Evolutionary conservation across 1,139 yeast species (phyloP), one percentile per base, ranked within the genome.

Genomic region (Yamadazyma diddensiae): DNA sequence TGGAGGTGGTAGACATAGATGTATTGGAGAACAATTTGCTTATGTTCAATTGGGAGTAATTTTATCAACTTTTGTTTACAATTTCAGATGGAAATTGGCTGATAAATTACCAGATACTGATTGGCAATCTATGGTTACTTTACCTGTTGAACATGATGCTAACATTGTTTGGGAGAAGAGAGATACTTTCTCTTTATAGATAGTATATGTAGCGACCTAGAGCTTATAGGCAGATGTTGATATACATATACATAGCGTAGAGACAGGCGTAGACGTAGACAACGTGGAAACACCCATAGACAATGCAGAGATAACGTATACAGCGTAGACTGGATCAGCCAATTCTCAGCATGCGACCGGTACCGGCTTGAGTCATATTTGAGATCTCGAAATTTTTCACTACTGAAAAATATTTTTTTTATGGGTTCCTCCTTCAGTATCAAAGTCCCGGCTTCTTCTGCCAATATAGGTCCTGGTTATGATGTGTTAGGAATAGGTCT

Each of bases 1-100:
- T 54, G 98, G 98, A 49, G 98, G 97, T 61, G 99, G 99, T 47
- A 85, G 99, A 73, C 99, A 92, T 61, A 83, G 98, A 68, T 92
- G 99, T 67, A 88, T 92, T 54, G 99, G 99, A 53, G 99, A 92
- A 65, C 97, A 90, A 57, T 92, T 92, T 67, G 99, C 99, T 27
- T 87, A 82, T 59, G 81, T 83, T 46, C 99, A 92, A 68, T 76
- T 92, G 50, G 96, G 96, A 35, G 82, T 94, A 35, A 72, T 92
- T 41, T 69, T 94, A 55, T 67, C 88, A 23, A 77, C 88, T 15
- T 84, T 71, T 57, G 76, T 90, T 22, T 83, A 83, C 59, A 80
- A 83, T 43, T 63, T 85, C 56, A 81, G 72, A 56, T 90, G 96
- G 96, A 70, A 71, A 29, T 70, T 79, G 39, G 78, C 80, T 24